Conservation (phyloP, 768 basidiomycete species). For the Sarcodon aspratus region DNA sequence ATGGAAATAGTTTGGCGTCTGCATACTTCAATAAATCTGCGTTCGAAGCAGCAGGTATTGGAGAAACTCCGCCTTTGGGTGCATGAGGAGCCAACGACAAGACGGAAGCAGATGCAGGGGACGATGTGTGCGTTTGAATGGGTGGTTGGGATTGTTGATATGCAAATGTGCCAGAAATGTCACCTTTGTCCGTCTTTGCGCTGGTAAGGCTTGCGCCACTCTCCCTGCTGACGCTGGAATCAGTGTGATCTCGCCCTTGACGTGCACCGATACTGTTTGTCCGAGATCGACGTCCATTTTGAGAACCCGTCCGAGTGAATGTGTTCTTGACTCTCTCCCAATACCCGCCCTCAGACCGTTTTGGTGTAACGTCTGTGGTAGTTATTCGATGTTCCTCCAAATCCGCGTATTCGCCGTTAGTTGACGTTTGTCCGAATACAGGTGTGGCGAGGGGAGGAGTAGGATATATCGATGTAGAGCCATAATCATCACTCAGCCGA, state of each 20-base stretch:
- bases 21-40: conserved; percentile 66
- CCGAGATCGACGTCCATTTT: conserved; percentile 63
- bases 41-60: conserved; percentile 66
- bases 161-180: conserved; percentile 5
- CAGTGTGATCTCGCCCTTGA: conserved; percentile 56
- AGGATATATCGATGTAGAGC: conserved; percentile 42
- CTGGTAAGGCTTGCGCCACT: conserved; percentile 64
- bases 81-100: conserved; percentile 48
- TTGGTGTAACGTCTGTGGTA: conserved; percentile 25
- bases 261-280: conserved; percentile 65
- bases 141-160: conserved; percentile 27
- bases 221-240: conserved; percentile 65
- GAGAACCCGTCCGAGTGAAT: conserved; percentile 50
- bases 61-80: conserved; percentile 48
- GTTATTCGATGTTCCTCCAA: conserved; percentile 18
- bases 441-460: conserved; percentile 49
- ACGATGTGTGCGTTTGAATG: conserved; percentile 51
- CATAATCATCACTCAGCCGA: conserved; percentile 33
- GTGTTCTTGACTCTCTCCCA: conserved; percentile 70
- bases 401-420: conserved; percentile 15
- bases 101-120: conserved; percentile 38
- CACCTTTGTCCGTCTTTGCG: conserved; percentile 45
- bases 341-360: conserved; percentile 38
- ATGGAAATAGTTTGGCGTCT: conserved; percentile 76
- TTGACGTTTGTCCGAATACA: conserved; percentile 48